Base-by-base conservation (phyloP, 108 stramenopile species). In the Mediolabrus comicus region DNA sequence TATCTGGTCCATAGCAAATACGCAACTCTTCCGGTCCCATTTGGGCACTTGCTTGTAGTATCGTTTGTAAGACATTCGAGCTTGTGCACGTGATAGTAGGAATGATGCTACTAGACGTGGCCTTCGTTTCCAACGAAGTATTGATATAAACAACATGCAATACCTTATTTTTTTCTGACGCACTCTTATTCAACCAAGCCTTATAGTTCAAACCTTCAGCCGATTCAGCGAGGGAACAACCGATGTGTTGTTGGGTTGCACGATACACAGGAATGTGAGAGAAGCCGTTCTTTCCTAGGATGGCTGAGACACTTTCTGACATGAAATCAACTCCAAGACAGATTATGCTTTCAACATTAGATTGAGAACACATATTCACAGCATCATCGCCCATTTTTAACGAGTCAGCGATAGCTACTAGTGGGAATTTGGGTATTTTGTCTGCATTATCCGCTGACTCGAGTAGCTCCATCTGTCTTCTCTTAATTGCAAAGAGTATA, bases 281-380 rank as follows among this genome's bases (percentile, higher is more conserved):
- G 60, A 72, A 85, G 7, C 92, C 92, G 64, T 91, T 92, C 59
- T 87, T 77, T 35, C 65, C 73, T 56, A 98, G 55, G 54, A 96
- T 96, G 59, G 96, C 89, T 29, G 85, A 54, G 2, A 96, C 95
- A 43, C 83, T 83, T 75, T 98, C 97, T 17, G 86, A 69, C 97
- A 98, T 98, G 80, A 98, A 98, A 78, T 98, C 97, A 11, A 98
- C 97, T 2, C 97, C 97, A 28, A 98, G 84, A 62, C 94, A 95
- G 26, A 90, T 84, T 38, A 98, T 75, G 55, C 82, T 51, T 2
- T 54, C 59, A 2, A 78, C 89, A 4, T 72, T 71, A 25, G 56
- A 68, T 17, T 83, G 46, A 12, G 58, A 56, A 63, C 88, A 90
- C 97, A 98, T 98, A 53, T 71, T 69, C 0, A 92, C 94, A 17